Evolutionary conservation across 495 filamentous ascomycete genomes (phyloP).

Genomic region (Terfezia boudieri): DNA sequence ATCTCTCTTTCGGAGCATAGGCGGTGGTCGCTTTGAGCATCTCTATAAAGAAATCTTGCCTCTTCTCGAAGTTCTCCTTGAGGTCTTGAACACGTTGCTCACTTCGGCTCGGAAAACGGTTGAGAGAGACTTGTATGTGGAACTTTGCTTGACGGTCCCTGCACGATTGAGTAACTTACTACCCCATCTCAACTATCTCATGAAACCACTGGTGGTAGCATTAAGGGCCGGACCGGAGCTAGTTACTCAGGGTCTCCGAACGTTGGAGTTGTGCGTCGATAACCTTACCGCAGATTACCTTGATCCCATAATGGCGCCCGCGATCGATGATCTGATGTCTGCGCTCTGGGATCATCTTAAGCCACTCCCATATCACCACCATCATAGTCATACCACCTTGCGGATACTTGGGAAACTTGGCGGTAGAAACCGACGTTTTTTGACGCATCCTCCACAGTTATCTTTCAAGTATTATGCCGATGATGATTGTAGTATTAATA

Average conservation of each 20-base stretch:
- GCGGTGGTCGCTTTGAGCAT: constrained; percentile 89
- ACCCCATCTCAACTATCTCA: constrained; percentile 90
- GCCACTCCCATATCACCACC: constrained; percentile 83
- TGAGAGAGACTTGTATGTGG: constrained; percentile 89
- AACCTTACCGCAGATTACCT: constrained; percentile 95
- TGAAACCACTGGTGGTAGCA: constrained; percentile 90
- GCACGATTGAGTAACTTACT: constrained; percentile 84
- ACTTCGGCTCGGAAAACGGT: constrained; percentile 67
- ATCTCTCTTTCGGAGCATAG: constrained; percentile 86
- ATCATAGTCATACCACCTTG: constrained; percentile 93
- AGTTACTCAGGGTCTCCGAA: constrained; percentile 80
- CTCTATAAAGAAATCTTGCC: constrained; percentile 96
- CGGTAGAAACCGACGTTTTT: constrained; percentile 81
- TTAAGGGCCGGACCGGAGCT: constrained; percentile 77
- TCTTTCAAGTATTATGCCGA: constrained; percentile 67
- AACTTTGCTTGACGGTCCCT: constrained; percentile 87
- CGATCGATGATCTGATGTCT: constrained; percentile 95
- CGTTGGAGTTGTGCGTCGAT: constrained; percentile 89
- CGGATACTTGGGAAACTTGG: constrained; percentile 95
- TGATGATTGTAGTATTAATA: constrained; percentile 62
- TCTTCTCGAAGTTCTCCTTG: constrained; percentile 85
- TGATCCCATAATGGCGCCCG: constrained; percentile 96
- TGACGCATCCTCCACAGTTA: constrained; percentile 65
- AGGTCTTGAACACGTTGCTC: constrained; percentile 86
- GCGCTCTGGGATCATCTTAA: constrained; percentile 85